Evolutionary conservation across 163 green algal species (phyloP).

Genomic region (Trebouxia gelatinosa): DNA sequence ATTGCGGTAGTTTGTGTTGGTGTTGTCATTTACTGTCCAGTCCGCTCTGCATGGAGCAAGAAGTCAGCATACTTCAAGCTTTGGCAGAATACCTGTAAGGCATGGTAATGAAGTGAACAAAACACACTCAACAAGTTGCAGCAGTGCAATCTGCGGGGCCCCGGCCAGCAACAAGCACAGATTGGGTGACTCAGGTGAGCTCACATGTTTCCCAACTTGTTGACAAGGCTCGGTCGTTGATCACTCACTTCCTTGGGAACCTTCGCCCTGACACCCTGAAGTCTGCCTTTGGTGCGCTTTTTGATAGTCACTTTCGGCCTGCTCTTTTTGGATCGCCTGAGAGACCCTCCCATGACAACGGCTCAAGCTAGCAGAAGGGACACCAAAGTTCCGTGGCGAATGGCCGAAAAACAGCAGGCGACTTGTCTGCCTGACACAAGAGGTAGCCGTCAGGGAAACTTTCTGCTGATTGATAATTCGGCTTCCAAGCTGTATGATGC

Average conservation of each 20-base stretch:
- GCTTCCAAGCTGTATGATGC: too few relatives aligned
- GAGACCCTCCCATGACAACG: constrained; percentile 48
- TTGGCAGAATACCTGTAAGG: too few relatives aligned
- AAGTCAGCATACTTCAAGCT: not conserved
- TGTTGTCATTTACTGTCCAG: constrained; percentile 4
- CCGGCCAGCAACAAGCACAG: not conserved
- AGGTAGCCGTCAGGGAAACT: too few relatives aligned
- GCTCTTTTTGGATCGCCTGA: constrained; percentile 41
- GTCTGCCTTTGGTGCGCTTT: constrained; percentile 37
- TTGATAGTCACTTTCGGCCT: constrained; percentile 39
- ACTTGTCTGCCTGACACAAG: too few relatives aligned
- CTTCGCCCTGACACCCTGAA: constrained; percentile 31
- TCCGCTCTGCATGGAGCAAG: constrained; percentile 1
- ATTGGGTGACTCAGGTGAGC: too few relatives aligned
- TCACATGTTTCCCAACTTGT: constrained; percentile 9
- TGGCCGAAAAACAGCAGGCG: too few relatives aligned
- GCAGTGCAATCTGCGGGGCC: not conserved
- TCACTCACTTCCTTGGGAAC: constrained; percentile 9
- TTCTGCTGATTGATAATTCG: too few relatives aligned
- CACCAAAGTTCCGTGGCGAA: too few relatives aligned
- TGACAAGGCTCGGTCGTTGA: constrained; percentile 7
- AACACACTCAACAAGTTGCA: too few relatives aligned
- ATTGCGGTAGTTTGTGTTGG: constrained; percentile 16
- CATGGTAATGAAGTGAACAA: too few relatives aligned
- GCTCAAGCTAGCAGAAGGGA: too few relatives aligned